Conservation (phyloP, 2,329 filamentous ascomycete genomes). For the Teratosphaeria zuluensis region DNA sequence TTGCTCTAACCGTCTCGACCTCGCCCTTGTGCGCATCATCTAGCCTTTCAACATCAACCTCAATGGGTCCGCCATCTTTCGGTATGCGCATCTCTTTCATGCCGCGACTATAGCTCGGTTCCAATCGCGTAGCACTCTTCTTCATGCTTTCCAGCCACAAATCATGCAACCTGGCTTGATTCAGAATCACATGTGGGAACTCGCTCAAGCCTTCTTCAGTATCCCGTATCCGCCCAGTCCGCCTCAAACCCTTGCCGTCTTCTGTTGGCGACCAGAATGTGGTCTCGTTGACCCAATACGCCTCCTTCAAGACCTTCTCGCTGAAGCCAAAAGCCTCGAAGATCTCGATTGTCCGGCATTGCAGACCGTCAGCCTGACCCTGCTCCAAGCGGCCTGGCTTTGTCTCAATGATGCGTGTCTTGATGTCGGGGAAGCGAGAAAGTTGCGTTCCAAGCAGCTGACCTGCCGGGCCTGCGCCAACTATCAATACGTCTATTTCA, state of each 20-base stretch:
- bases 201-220: constrained; percentile 52
- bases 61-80: constrained; percentile 39
- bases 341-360: constrained; percentile 62
- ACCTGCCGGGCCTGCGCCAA: constrained; percentile 41
- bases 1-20: constrained; percentile 22
- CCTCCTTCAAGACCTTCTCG: constrained; percentile 54
- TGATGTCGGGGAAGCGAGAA: constrained; percentile 38
- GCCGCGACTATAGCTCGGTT: constrained; percentile 20
- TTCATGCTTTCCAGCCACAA: constrained; percentile 29
- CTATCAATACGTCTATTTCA: constrained; percentile 39
- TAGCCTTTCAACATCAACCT: constrained; percentile 35
- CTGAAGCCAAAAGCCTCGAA: constrained; percentile 62
- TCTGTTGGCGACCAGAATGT: constrained; percentile 51
- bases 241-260: constrained; percentile 44
- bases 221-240: constrained; percentile 53
- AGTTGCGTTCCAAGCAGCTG: constrained; percentile 44
- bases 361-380: constrained; percentile 45
- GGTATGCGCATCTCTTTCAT: constrained; percentile 17
- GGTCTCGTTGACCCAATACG: constrained; percentile 60
- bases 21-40: constrained; percentile 23
- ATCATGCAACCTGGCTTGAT: constrained; percentile 60
- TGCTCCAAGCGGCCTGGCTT: constrained; percentile 23
- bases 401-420: constrained; percentile 36
- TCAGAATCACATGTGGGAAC: constrained; percentile 58
- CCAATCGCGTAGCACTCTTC: constrained; percentile 20